These are phyloP conservation scores for Clarireedia sp. DNA, from an alignment of 2,329 filamentous ascomycete genomes.

Conservation along the genomic window DNA sequence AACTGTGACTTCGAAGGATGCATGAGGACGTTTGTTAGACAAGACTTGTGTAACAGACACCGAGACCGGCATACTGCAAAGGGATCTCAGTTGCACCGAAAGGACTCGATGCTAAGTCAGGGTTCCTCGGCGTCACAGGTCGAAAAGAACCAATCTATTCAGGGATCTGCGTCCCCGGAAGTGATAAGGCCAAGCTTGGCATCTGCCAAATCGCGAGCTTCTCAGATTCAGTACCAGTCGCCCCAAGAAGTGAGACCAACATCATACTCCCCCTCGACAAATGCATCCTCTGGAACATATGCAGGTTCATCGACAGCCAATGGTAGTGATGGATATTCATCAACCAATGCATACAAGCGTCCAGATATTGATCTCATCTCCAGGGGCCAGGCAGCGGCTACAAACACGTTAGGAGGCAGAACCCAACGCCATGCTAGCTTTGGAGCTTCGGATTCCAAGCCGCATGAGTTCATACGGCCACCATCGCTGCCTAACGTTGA, in stretches of 20 bases:
- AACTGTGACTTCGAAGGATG: constrained; percentile 89
- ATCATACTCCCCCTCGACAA: constrained; percentile 26
- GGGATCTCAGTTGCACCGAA: constrained; percentile 67
- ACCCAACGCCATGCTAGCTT: constrained; percentile 27
- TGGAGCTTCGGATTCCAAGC: constrained; percentile 24
- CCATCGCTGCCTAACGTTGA: constrained; percentile 40
- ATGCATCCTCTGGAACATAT: constrained; percentile 25
- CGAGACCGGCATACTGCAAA: constrained; percentile 73
- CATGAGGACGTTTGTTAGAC: constrained; percentile 81
- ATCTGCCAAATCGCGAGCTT: constrained; percentile 21
- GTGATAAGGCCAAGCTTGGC: constrained; percentile 22
- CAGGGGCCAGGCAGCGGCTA: constrained; percentile 18
- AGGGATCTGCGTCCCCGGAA: constrained; percentile 27
- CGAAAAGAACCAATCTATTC: constrained; percentile 18
- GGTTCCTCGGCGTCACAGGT: constrained; percentile 29
- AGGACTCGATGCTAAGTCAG: constrained; percentile 54
- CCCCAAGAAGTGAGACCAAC: constrained; percentile 24
- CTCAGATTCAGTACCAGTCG: constrained; percentile 27
- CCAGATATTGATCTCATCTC: constrained; percentile 27
- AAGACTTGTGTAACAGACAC: constrained; percentile 83
- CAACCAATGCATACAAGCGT: constrained; percentile 21
- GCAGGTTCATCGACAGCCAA: constrained; percentile 21
- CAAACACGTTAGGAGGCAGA: constrained; percentile 13
- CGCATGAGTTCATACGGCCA: constrained; percentile 36
- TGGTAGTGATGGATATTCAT: constrained; percentile 20